Conservation (phyloP, 2,329 filamentous ascomycete species). For the Colletotrichum tanaceti region DNA sequence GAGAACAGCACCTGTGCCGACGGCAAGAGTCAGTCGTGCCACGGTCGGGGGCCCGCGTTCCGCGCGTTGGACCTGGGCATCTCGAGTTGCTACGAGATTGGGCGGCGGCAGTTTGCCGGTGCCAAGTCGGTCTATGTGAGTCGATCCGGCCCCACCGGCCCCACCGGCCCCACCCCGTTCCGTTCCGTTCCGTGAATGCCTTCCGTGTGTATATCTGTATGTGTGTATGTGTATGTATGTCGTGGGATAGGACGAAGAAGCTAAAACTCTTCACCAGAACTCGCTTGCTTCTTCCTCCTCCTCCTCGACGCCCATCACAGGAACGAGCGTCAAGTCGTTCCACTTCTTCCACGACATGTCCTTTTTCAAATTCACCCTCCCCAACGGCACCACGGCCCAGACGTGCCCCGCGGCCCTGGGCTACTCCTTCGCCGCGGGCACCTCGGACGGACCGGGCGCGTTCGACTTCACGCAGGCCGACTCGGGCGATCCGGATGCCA, state of each 20-base stretch:
- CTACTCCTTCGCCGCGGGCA: constrained; percentile 93
- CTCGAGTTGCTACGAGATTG: constrained; percentile 81
- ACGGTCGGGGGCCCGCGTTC: constrained; percentile 79
- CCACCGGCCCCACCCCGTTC: no score
- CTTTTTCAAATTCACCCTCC: constrained; percentile 77
- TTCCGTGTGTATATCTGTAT: no score
- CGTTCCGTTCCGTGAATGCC: constrained; percentile 45
- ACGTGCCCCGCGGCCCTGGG: constrained; percentile 91
- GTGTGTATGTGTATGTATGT: not conserved
- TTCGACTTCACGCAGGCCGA: constrained; percentile 96
- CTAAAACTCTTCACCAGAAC: constrained; percentile 59
- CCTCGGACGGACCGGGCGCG: constrained; percentile 87
- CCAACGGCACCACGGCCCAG: constrained; percentile 75
- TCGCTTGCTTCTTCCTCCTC: constrained; percentile 59
- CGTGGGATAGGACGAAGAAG: constrained; percentile 26
- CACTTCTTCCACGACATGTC: constrained; percentile 89
- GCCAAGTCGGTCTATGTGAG: constrained; percentile 60
- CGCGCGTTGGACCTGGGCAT: constrained; percentile 75
- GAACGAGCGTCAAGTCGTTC: constrained; percentile 79
- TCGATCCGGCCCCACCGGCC: no score
- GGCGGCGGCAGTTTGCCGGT: constrained; percentile 74
- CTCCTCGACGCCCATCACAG: constrained; percentile 64
- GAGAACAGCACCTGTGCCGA: constrained; percentile 86
- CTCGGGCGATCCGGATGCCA: constrained; percentile 73
- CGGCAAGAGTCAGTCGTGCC: constrained; percentile 76